Base-by-base conservation (phyloP, 441 rosid genomes). In the Populus trichocarpa region DNA sequence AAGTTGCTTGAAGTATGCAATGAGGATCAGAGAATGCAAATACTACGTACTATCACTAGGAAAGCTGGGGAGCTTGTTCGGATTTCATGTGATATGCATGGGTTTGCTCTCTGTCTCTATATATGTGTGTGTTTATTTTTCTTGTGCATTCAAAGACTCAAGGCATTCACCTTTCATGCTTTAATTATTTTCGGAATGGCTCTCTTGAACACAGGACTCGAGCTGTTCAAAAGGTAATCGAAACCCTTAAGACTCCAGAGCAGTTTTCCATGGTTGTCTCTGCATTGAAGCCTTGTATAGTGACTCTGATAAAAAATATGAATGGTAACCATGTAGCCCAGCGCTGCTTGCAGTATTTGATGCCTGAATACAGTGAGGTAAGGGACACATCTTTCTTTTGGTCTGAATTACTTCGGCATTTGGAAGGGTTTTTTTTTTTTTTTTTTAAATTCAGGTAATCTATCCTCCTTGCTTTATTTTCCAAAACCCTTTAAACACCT, bases 21-120 rank as follows among this genome's bases (percentile, higher is more conserved):
- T 25, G 98, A 87, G 78, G 88, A 85, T 75, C 98, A 94, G 80
- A 77, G 81, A 30, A 89, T 89, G 88, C 86, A 85, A 83, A 88
- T 92, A 71, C 89, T 94, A 71, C 80, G 84, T 66, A 82, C 84
- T 78, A 87, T 90, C 70, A 83, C 97, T 38, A 83, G 87, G 79
- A 88, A 86, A 50, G 74, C 89, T 50, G 92, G 91, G 72, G 82
- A 87, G 40, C 93, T 94, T 78, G 81, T 94, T 80, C 83, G 85
- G 77, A 88, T 92, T 83, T 92, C 97, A 32, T 94, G 96, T 78
- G 93, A 91, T 82, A 88, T 88, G 90, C 96, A 91, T 59, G 98
- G 98, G 98, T 92, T 79, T 70, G 86, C 40, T 79, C 28, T 59
- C 32, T 75, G 32, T 74, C 2, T 16, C 30, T 12, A 22, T 50